These are phyloP conservation scores for Heliamphora pulchella DNA, from an alignment of 179 eudicot species.

Conservation along the genomic window DNA sequence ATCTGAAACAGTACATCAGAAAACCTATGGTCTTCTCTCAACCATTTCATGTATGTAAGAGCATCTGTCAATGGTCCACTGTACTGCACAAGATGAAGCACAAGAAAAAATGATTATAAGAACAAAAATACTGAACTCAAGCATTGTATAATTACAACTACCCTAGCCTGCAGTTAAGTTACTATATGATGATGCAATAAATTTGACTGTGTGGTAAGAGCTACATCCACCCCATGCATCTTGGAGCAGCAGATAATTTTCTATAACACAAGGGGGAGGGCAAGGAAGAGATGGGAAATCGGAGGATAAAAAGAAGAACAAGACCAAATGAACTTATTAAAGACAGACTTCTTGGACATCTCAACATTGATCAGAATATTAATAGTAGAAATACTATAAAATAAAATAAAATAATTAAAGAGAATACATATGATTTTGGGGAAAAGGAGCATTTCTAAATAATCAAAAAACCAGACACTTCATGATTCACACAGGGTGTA, in stretches of 20 bases:
- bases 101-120: conserved; percentile 7
- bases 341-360: not conserved
- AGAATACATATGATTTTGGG: not conserved
- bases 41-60: conserved; percentile 63
- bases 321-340: not conserved
- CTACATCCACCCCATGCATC: not conserved
- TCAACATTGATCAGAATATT: not conserved
- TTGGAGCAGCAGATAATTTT: not conserved
- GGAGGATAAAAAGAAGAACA: not conserved
- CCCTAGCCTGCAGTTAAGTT: not conserved
- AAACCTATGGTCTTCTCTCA: conserved; percentile 69
- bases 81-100: conserved; percentile 49
- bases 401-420: not conserved
- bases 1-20: conserved; percentile 64
- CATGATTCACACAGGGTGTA: not conserved
- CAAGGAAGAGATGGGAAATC: not conserved
- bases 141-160: conserved; percentile 2
- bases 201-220: not conserved
- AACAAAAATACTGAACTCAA: not conserved
- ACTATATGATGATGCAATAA: conserved; percentile 5
- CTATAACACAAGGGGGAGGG: not conserved
- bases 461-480: not conserved
- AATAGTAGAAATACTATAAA: not conserved
- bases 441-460: not conserved
- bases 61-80: conserved; percentile 89